A percentile compares a stretch with the other conserved stretches of the same genome.
phyloP scores from a whole-genome alignment of 768 basidiomycete species.

The Auricularia cornea region DNA sequence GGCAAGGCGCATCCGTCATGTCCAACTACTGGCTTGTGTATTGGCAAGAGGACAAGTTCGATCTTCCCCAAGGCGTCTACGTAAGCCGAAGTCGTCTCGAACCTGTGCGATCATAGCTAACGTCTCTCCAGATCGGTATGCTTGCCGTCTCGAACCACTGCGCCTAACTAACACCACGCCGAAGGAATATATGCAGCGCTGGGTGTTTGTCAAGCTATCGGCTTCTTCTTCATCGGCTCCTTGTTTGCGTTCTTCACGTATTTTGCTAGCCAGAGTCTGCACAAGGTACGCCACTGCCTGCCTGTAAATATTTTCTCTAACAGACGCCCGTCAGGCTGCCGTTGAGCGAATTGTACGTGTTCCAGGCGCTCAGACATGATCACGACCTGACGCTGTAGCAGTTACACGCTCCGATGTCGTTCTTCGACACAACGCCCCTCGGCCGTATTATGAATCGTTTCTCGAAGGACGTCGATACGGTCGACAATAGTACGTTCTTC shows the following conservation, averaged over 20 bases:
- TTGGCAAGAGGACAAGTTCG: conserved; percentile 61
- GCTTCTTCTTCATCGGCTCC: conserved; percentile 59
- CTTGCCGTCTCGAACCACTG: too few species aligned
- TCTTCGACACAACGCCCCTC: conserved; percentile 84
- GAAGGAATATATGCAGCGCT: conserved; percentile 53
- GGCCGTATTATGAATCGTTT: conserved; percentile 90
- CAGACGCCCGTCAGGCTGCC: background rate
- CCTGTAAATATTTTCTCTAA: background rate
- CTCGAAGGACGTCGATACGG: conserved; percentile 77
- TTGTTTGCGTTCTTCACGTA: conserved; percentile 61
- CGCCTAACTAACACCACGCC: too few species aligned
- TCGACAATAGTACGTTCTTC: conserved; percentile 55
- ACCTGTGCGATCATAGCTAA: background rate
- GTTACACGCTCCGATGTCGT: conserved; percentile 78
- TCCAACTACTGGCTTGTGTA: conserved; percentile 79
- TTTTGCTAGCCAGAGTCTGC: conserved; percentile 64
- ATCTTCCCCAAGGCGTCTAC: conserved; percentile 53
- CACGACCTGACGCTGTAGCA: background rate
- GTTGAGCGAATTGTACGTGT: conserved; percentile 58
- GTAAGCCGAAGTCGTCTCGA: conserved; percentile 33
- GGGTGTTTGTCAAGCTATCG: conserved; percentile 60
- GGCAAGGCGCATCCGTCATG: conserved; percentile 66
- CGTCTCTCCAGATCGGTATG: conserved; percentile 51
- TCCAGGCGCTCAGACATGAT: conserved; percentile 11
- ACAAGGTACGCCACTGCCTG: conserved; percentile 25